Base-by-base conservation (phyloP, 176 grass and related monocot species). In the Musa beccarii region DNA sequence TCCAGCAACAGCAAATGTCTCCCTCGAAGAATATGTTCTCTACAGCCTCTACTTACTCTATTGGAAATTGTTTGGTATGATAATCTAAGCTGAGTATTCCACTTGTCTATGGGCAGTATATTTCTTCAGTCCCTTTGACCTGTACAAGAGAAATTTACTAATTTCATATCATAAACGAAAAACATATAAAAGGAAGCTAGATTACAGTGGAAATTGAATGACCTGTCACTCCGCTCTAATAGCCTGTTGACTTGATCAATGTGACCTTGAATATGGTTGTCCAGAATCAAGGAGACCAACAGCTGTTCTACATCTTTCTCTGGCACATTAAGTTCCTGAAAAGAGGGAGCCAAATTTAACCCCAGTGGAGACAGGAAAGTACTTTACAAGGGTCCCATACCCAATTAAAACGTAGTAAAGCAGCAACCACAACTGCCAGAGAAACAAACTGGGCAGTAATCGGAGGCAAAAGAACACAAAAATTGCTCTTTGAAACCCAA, bases 301-400 rank as follows among this genome's bases (percentile, higher is more conserved):
- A 99, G 88, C 80, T 99, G 95, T 78, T 99, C 95, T 1, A 99
- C 95, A 81, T 99, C 95, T 85, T 94, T 99, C 80, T 99, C 95
- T 0, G 95, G 95, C 12, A 99, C 76, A 83, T 99, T 99, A 53
- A 99, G 80, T 75, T 99, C 95, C 90, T 98, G n/a, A 52, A 62
- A 59, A 78, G 70, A 83, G 1, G 11, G 15, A 22, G 28, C n/a
- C 16, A 72, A 53, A 43, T 66, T 69, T 19, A 29, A 13, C 3
- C 9, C 13, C 7, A 29, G 24, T 1, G 22, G 34, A 68, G 15
- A 59, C 7, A 59, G 6, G 16, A n/a, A 7, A 59, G n/a, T 59
- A 19, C 34, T 51, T 51, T 51, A 49, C 28, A 52, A 51, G 21
- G 22, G n/a, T 22, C n/a, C 26, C 22, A 34, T 34, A 4, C 29